A percentile compares a stretch with the other conserved stretches of the same genome.
Conservation (phyloP, 768 basidiomycete genomes). For the Russula virescens region DNA sequence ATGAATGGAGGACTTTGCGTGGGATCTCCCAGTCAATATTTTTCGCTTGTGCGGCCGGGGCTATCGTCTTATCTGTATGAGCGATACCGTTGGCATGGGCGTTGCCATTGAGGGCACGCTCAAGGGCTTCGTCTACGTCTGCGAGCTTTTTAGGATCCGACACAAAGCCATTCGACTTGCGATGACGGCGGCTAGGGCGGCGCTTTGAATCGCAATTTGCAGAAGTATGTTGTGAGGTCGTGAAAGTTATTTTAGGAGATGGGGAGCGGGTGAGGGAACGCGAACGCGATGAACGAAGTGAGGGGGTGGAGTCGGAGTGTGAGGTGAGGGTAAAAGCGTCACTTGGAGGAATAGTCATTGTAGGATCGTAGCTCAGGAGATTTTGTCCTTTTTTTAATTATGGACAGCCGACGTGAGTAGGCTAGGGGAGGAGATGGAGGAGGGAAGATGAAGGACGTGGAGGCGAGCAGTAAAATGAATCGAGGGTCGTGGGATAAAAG, state of each 20-base stretch:
- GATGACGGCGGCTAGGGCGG: conserved; percentile 20
- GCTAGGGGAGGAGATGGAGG: background rate
- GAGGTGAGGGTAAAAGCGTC: conserved; percentile 25
- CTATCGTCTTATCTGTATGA: background rate
- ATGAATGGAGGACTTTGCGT: conserved; percentile 79
- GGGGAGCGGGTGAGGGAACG: conserved; percentile 25
- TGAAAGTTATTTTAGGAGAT: conserved; percentile 24
- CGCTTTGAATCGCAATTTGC: conserved; percentile 19
- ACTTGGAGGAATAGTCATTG: conserved; percentile 22
- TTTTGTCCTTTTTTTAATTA: background rate
- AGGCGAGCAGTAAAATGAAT: background rate
- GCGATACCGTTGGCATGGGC: conserved; percentile 5
- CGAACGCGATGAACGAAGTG: conserved; percentile 23
- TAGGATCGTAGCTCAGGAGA: background rate
- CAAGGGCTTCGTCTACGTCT: conserved; percentile 22
- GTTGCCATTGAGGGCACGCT: conserved; percentile 16
- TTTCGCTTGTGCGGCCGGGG: conserved; percentile 4
- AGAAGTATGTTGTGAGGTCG: conserved; percentile 9
- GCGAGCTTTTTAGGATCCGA: conserved; percentile 20
- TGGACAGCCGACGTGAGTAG: background rate
- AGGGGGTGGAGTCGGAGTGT: conserved; percentile 21
- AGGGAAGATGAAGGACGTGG: background rate
- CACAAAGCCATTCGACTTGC: conserved; percentile 20
- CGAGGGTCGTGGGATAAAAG: background rate
- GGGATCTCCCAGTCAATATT: conserved; percentile 84